Percentiles rank a stretch among this genome's conserved stretches.
These are phyloP conservation scores for Aspergillus nidulans DNA, from an alignment of 495 filamentous ascomycete genomes.

Conservation along the genomic window DNA sequence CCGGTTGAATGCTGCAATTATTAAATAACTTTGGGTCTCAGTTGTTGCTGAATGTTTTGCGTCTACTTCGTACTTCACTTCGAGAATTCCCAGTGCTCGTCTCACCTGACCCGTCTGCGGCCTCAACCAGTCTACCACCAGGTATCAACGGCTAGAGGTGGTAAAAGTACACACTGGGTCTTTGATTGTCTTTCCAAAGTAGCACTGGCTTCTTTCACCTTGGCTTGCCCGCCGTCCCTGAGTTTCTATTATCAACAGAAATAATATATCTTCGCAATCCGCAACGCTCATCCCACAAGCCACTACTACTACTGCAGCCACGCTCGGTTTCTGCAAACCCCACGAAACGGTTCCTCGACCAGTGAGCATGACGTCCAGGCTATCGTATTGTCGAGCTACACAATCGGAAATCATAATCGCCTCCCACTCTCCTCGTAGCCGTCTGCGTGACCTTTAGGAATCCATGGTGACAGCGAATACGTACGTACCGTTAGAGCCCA, in stretches of 20 bases:
- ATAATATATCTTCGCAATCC: neutral
- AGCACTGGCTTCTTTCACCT: neutral
- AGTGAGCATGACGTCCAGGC: neutral
- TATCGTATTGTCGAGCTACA: neutral
- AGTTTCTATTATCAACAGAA: neutral
- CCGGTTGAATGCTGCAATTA: too few species aligned
- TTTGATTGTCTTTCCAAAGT: too few species aligned
- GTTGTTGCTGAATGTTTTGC: too few species aligned
- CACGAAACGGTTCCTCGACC: slow-evolving; percentile 1
- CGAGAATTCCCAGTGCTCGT: too few species aligned
- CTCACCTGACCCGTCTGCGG: too few species aligned
- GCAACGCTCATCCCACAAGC: neutral
- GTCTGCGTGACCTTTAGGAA: neutral
- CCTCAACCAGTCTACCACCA: too few species aligned
- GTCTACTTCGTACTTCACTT: too few species aligned
- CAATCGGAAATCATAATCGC: neutral
- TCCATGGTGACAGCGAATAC: neutral
- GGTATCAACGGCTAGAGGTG: too few species aligned
- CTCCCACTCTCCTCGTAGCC: neutral
- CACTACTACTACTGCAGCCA: neutral
- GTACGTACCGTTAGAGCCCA: neutral
- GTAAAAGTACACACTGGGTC: too few species aligned
- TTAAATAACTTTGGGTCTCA: too few species aligned
- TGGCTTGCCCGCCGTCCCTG: neutral
- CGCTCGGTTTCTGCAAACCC: neutral